Conservation (phyloP, 164 flowering plant species). For the Aristolochia fimbriata region DNA sequence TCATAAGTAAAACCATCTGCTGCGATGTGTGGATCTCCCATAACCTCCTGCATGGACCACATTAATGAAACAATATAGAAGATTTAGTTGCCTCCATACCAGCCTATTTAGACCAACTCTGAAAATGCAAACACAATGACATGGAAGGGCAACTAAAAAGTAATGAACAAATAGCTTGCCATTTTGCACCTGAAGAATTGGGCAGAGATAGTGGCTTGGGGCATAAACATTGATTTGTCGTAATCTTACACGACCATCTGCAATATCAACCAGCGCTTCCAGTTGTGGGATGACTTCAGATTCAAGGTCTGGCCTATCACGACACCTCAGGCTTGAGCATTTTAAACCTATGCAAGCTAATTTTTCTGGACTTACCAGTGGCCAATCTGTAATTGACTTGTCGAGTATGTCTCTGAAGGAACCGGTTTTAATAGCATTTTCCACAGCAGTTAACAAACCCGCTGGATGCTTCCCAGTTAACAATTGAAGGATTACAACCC, state of each 20-base stretch:
- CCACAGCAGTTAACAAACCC: slow-evolving; percentile 36
- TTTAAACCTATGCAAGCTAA: slow-evolving; percentile 49
- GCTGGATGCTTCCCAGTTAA: slow-evolving; percentile 49
- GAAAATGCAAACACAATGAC: no score
- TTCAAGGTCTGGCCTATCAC: slow-evolving; percentile 85
- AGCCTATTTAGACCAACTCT: no score
- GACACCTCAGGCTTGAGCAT: slow-evolving; percentile 57
- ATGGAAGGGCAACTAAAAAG: no score
- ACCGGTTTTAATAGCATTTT: slow-evolving; percentile 38
- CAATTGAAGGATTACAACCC: slow-evolving; percentile 59
- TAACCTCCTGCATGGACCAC: slow-evolving; percentile 41
- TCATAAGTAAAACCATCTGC: slow-evolving; percentile 83
- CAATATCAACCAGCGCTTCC: slow-evolving; percentile 41
- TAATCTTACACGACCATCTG: slow-evolving; percentile 26
- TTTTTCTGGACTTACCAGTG: slow-evolving; percentile 53
- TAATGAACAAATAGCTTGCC: neutral
- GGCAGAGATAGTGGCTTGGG: slow-evolving; percentile 72
- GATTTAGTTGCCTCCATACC: no score
- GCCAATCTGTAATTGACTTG: slow-evolving; percentile 60
- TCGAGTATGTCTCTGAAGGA: slow-evolving; percentile 43
- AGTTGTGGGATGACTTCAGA: slow-evolving; percentile 58
- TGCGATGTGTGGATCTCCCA: slow-evolving; percentile 71
- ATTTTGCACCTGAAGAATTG: slow-evolving; percentile 61
- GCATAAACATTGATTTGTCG: slow-evolving; percentile 20
- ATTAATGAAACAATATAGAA: neutral